Evolutionary conservation across 371 early-diverging fungal genomes (phyloP).

Genomic region (Mucor mucedo): DNA sequence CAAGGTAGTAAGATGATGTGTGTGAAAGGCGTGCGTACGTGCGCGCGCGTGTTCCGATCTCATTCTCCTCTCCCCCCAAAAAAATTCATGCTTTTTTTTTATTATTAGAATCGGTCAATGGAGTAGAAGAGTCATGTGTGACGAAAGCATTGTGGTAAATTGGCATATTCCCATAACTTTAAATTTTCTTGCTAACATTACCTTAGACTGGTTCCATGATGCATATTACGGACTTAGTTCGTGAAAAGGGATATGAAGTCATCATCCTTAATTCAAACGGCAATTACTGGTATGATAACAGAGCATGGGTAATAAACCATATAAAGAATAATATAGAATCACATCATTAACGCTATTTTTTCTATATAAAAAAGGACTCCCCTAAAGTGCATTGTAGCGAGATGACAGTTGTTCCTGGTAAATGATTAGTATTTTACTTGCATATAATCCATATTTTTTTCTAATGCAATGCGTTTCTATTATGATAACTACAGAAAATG

Average conservation of each 20-base stretch:
- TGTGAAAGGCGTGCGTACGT: too few species aligned
- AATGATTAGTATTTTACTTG: background rate
- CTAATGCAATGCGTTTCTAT: constrained; percentile 1
- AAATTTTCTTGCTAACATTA: background rate
- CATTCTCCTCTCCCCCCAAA: too few species aligned
- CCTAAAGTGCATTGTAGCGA: constrained; percentile 19
- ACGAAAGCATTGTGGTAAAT: constrained; percentile 45
- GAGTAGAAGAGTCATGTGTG: constrained; percentile 51
- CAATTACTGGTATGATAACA: constrained; percentile 45
- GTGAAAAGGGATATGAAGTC: constrained; percentile 46
- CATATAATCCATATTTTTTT: background rate
- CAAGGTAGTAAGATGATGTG: constrained; percentile 27
- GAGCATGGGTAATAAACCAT: constrained; percentile 30
- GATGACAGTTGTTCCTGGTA: constrained; percentile 28
- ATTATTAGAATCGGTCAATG: constrained; percentile 47
- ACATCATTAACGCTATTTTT: background rate
- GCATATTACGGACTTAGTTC: constrained; percentile 27
- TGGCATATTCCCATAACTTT: background rate
- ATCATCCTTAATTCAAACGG: constrained; percentile 53
- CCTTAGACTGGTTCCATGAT: constrained; percentile 51
- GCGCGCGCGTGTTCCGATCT: too few species aligned
- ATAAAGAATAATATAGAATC: background rate
- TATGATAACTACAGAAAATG: constrained; percentile 30
- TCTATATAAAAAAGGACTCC: constrained; percentile 2
- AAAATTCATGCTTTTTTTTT: background rate